phyloP scores from a whole-genome alignment of 2,329 filamentous ascomycete species.

The Magnaporthiopsis poae region DNA sequence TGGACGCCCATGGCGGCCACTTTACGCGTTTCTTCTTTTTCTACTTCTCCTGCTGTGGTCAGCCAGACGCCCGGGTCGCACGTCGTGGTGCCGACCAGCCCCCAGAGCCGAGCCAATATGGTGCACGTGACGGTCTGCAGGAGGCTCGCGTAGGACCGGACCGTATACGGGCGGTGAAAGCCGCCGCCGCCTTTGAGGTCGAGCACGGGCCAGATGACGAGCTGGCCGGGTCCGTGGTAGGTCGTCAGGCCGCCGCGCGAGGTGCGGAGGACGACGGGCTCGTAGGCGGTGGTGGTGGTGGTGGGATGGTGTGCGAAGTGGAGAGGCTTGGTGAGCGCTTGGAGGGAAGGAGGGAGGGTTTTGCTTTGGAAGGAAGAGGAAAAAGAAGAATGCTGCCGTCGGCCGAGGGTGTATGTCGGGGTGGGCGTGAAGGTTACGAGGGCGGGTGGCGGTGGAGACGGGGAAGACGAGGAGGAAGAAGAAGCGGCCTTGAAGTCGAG shows the following conservation, averaged over 20 bases:
- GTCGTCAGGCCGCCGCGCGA: slow-evolving; percentile 84
- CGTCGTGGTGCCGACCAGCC: slow-evolving; percentile 52
- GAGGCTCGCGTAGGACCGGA: slow-evolving; percentile 66
- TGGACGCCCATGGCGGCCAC: slow-evolving; percentile 91
- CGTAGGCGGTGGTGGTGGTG: slow-evolving; percentile 15
- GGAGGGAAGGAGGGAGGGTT: too few relatives aligned
- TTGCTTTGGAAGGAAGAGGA: slow-evolving; percentile 10
- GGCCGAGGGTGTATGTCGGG: slow-evolving; percentile 82
- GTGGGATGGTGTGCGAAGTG: slow-evolving; percentile 1
- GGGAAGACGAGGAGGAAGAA: slow-evolving; percentile 9
- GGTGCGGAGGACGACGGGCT: slow-evolving; percentile 57
- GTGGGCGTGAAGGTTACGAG: slow-evolving; percentile 74
- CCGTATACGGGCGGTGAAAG: slow-evolving; percentile 48
- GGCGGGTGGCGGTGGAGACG: slow-evolving; percentile 49
- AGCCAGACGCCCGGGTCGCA: slow-evolving; percentile 83
- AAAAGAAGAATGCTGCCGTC: slow-evolving; percentile 55
- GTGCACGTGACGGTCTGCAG: slow-evolving; percentile 69
- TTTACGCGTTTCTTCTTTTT: slow-evolving; percentile 41
- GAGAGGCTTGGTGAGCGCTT: slow-evolving; percentile 21
- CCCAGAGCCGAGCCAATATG: slow-evolving; percentile 42
- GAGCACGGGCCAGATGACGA: slow-evolving; percentile 86
- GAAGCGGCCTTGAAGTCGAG: slow-evolving; percentile 45
- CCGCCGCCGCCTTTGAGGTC: slow-evolving; percentile 44
- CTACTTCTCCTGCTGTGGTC: background rate
- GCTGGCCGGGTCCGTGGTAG: slow-evolving; percentile 87